Conservation (phyloP, 1,139 yeast species). For the Geotrichum candidum region DNA sequence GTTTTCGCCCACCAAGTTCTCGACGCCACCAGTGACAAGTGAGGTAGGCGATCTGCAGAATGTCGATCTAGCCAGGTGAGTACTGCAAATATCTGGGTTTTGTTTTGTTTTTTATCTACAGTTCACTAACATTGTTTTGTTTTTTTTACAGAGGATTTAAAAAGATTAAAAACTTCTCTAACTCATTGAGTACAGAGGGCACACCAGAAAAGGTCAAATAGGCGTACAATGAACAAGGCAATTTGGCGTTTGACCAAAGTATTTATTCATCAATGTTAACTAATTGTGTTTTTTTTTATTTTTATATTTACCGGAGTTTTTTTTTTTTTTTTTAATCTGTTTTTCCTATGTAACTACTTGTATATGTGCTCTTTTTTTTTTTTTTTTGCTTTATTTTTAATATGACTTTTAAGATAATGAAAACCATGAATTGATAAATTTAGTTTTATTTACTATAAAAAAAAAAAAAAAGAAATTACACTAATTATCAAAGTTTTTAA, state of each 20-base stretch:
- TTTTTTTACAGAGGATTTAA: constrained; percentile 11
- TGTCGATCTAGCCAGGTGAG: constrained; percentile 40
- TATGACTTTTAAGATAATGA: too few relatives aligned
- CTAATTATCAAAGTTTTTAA: too few relatives aligned
- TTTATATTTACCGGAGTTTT: not conserved
- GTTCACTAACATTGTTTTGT: not conserved
- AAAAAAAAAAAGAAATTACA: too few relatives aligned
- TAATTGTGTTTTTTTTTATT: not conserved
- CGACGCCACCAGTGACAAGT: constrained; percentile 30
- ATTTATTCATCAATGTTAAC: not conserved
- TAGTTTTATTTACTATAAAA: too few relatives aligned
- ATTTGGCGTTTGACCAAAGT: not conserved
- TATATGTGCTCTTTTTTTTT: not conserved
- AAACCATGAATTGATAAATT: too few relatives aligned
- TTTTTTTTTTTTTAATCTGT: not conserved
- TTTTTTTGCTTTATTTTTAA: not conserved
- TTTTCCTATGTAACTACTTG: not conserved
- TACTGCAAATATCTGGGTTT: constrained; percentile 17
- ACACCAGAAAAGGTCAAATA: constrained; percentile 21
- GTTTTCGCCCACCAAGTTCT: constrained; percentile 32
- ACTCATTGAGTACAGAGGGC: constrained; percentile 16
- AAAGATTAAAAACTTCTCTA: constrained; percentile 12
- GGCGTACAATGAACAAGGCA: not conserved
- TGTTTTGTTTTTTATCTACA: not conserved
- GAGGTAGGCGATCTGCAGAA: constrained; percentile 42